Base-by-base conservation (phyloP, 768 basidiomycete species). In the Kwoniella sp. region DNA sequence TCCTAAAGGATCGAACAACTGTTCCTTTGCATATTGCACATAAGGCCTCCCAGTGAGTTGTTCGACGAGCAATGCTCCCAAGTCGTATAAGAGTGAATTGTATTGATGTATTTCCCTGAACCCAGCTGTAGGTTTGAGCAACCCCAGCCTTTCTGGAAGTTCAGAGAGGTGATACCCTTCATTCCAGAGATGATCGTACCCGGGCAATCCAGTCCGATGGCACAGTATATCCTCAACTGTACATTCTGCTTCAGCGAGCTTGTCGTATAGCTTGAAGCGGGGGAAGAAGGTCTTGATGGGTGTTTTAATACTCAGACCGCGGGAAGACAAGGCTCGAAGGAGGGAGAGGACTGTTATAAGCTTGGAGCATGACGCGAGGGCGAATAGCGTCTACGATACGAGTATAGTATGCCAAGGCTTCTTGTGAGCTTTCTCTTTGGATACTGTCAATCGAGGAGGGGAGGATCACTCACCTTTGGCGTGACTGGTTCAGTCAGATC, bases 21-120 rank as follows among this genome's bases (percentile, higher is more conserved):
- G 33, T 33, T 33, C 33, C 33, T 33, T 33, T 5, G 13, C 33
- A 33, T 33, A 33, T 13, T 25, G 47, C 5, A 8, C 13, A 13
- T 33, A 33, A 13, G 33, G 5, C 33, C 13, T 33, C 7, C 33
- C 30, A 9, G 29, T 40, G 8, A 55, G 30, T 10, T 55, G 3
- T 25, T 55, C 54, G 30, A 55, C 30, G 25, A 55, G 24, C 27
- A 29, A 37, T 25, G 30, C 54, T 13, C 15, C n/a, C 30, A 55
- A 40, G 30, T 55, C 54, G 24, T 55, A 55, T 8, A 29, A 25
- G 6, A 55, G n/a, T 5, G 30, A 36, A 40, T 55, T 55, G 33
- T 55, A 55, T 24, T 55, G 54, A 30, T 55, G 33, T 37, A n/a
- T 22, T 24, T 37, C 54, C 30, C 54, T 29, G 30, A 55, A 55